A percentile compares a stretch with the other conserved stretches of the same genome.
Evolutionary conservation across 140 eudicot species (phyloP).

Genomic region (Anethum foeniculum): DNA sequence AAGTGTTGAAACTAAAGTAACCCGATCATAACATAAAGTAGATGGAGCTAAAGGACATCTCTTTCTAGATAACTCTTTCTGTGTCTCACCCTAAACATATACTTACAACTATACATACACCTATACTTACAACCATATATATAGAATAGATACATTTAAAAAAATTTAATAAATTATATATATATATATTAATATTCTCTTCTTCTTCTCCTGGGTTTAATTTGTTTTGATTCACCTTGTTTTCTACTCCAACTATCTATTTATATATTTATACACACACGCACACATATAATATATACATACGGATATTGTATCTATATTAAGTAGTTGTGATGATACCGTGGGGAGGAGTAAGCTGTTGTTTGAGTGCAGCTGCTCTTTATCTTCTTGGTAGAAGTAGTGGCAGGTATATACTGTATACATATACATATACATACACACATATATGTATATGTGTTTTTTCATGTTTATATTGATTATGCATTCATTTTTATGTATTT

Average conservation of each 20-base stretch:
- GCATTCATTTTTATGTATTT: not conserved
- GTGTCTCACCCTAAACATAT: not conserved
- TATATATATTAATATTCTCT: not conserved
- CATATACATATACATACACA: too few species aligned
- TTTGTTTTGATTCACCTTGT: not conserved
- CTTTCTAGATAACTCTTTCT: not conserved
- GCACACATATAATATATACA: not conserved
- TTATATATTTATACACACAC: not conserved
- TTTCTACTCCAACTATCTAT: not conserved
- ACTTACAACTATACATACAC: not conserved
- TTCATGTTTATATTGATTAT: not conserved
- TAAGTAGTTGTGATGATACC: slow-evolving; percentile 45
- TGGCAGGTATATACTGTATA: slow-evolving; percentile 47
- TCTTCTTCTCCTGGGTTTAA: not conserved
- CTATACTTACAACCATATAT: not conserved
- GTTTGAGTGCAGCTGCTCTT: slow-evolving; percentile 94
- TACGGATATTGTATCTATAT: not conserved
- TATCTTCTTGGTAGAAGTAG: slow-evolving; percentile 90
- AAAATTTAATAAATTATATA: not conserved
- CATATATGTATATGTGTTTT: too few species aligned
- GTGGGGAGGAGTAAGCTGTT: slow-evolving; percentile 87
- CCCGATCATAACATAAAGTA: not conserved
- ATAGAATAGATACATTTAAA: not conserved
- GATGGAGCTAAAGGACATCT: not conserved
- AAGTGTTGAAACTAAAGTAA: not conserved